Conservation (phyloP, 108 stramenopile genomes). For the Pseudonitzschia multiseries region DNA sequence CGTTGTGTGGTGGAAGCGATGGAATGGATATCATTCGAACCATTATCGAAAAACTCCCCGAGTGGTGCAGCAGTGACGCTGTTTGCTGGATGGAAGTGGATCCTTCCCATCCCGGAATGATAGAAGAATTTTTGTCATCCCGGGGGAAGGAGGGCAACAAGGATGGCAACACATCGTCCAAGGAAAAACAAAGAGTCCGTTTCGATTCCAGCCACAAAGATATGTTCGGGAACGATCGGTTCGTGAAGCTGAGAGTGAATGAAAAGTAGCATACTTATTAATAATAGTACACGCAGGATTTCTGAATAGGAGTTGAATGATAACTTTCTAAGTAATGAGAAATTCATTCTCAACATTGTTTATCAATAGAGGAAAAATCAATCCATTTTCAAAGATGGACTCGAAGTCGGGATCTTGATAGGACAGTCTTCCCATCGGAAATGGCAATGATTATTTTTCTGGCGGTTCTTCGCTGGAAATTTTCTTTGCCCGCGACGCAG, state of each 20-base stretch:
- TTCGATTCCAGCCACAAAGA: slow-evolving; percentile 47
- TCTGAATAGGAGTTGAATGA: not conserved
- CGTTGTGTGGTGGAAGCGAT: slow-evolving; percentile 88
- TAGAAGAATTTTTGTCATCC: slow-evolving; percentile 36
- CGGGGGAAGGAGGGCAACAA: slow-evolving; percentile 6
- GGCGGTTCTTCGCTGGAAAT: too few species aligned
- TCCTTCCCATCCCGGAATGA: slow-evolving; percentile 67
- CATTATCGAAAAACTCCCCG: slow-evolving; percentile 63
- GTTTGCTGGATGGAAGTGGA: slow-evolving; percentile 90
- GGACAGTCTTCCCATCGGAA: too few species aligned
- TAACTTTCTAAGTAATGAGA: too few species aligned
- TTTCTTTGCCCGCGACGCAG: too few species aligned
- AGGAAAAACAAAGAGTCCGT: slow-evolving; percentile 6
- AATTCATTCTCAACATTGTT: too few species aligned
- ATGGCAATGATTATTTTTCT: too few species aligned
- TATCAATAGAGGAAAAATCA: too few species aligned
- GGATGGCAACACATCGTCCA: not conserved
- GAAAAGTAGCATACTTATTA: too few species aligned
- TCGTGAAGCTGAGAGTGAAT: slow-evolving; percentile 55
- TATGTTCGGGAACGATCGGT: slow-evolving; percentile 75
- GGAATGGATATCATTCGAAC: slow-evolving; percentile 86
- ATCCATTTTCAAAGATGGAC: too few species aligned
- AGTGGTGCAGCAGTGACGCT: slow-evolving; percentile 47
- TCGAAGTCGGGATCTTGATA: too few species aligned
- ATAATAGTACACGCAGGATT: too few species aligned